Evolutionary conservation across 2,329 filamentous ascomycete species (phyloP).

Genomic region (Pseudovirgaria hyperparasitica): DNA sequence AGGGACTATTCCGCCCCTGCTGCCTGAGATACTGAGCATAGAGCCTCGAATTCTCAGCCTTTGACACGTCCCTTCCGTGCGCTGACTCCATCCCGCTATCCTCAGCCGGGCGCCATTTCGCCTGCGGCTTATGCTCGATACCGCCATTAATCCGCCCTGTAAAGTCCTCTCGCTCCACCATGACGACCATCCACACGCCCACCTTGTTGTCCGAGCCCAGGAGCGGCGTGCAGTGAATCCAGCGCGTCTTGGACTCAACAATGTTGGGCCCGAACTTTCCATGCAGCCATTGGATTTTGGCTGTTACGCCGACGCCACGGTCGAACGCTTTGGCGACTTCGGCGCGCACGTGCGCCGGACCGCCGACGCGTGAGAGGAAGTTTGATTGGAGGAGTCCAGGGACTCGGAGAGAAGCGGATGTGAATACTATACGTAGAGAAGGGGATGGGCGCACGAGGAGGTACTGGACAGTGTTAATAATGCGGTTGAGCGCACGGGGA

Average conservation of each 20-base stretch:
- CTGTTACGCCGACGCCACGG: conserved; percentile 57
- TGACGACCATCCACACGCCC: conserved; percentile 64
- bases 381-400: conserved; percentile 32
- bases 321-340: conserved; percentile 45
- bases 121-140: too few species aligned
- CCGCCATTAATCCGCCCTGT: conserved; percentile 7
- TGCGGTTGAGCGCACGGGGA: conserved; percentile 3
- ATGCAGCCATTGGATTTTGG: conserved; percentile 58
- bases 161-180: conserved; percentile 49
- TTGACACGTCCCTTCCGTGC: too few species aligned
- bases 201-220: conserved; percentile 51
- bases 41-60: too few species aligned
- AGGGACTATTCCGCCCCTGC: too few species aligned
- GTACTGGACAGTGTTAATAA: conserved; percentile 19
- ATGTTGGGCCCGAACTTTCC: conserved; percentile 1
- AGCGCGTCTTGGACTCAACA: conserved; percentile 46
- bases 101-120: too few species aligned
- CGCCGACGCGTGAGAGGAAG: conserved; percentile 31
- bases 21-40: too few species aligned
- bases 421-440: conserved; percentile 33
- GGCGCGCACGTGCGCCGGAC: conserved; percentile 36
- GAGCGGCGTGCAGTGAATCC: conserved; percentile 65
- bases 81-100: too few species aligned
- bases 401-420: conserved; percentile 31
- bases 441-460: conserved; percentile 33